phyloP scores from a whole-genome alignment of 1,139 yeast genomes.

The Lodderomyces theae region DNA sequence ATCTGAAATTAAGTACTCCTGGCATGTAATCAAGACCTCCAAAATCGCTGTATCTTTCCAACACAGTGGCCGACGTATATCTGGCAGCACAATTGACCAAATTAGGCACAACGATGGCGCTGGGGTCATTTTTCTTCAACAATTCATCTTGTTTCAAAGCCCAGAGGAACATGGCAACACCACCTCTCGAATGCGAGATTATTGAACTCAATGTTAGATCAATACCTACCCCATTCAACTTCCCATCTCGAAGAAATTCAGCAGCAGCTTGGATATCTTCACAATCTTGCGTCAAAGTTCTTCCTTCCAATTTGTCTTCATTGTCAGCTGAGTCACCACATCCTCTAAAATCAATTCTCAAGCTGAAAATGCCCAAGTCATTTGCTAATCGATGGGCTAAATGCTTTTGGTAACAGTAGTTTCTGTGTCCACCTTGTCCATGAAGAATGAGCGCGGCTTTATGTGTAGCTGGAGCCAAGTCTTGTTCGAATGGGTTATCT shows the following conservation, averaged over 20 bases:
- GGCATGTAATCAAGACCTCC: conserved; percentile 19
- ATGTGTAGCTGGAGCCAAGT: conserved; percentile 36
- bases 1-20: conserved; percentile 28
- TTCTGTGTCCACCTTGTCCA: conserved; percentile 83
- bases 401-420: conserved; percentile 68
- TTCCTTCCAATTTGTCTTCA: conserved; percentile 41
- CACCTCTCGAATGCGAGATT: conserved; percentile 79
- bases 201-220: conserved; percentile 51
- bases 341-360: conserved; percentile 82
- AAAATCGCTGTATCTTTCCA: conserved; percentile 30
- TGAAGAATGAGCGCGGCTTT: conserved; percentile 51
- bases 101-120: conserved; percentile 51
- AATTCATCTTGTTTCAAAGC: conserved; percentile 43
- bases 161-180: conserved; percentile 77
- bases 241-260: conserved; percentile 39
- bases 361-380: conserved; percentile 57
- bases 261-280: conserved; percentile 62
- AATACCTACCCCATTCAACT: conserved; percentile 35
- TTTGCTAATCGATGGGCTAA: conserved; percentile 62
- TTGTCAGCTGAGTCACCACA: conserved; percentile 75
- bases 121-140: conserved; percentile 24
- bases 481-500: conserved; percentile 23
- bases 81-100: conserved; percentile 74
- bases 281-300: conserved; percentile 61
- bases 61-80: conserved; percentile 38